Evolutionary conservation across 192 early-diverging fungal genomes (phyloP).

Genomic region (Linnemannia schmuckeri): DNA sequence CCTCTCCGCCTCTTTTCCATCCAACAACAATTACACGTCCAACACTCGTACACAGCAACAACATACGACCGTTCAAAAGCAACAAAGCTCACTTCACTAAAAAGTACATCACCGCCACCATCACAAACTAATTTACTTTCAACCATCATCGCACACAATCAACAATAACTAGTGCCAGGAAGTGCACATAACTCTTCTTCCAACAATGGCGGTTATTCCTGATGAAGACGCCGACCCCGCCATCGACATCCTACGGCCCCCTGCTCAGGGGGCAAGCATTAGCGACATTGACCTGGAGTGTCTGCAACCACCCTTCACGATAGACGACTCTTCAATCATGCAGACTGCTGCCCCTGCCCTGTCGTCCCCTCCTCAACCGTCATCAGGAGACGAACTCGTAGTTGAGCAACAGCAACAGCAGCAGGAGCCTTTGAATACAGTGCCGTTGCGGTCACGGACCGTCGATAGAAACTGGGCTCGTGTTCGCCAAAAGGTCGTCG

Average conservation of each 20-base stretch:
- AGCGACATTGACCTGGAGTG: neutral
- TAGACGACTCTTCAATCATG: neutral
- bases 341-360: neutral
- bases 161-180: conserved; percentile 1
- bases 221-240: neutral
- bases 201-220: neutral
- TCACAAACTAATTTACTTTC: neutral
- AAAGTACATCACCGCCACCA: neutral
- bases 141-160: conserved; percentile 1
- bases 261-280: neutral
- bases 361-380: neutral
- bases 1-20: too few relatives aligned
- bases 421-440: neutral
- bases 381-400: neutral
- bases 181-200: neutral
- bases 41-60: too few relatives aligned
- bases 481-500: conserved; percentile 43
- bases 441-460: neutral
- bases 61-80: too few relatives aligned
- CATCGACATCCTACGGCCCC: neutral
- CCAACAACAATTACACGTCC: too few relatives aligned
- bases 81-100: too few relatives aligned
- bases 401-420: neutral
- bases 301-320: neutral
- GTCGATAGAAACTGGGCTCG: conserved; percentile 53